Evolutionary conservation across 345 rosid species (phyloP), one percentile per base, ranked within the genome.

Genomic region (Camelina laxa): DNA sequence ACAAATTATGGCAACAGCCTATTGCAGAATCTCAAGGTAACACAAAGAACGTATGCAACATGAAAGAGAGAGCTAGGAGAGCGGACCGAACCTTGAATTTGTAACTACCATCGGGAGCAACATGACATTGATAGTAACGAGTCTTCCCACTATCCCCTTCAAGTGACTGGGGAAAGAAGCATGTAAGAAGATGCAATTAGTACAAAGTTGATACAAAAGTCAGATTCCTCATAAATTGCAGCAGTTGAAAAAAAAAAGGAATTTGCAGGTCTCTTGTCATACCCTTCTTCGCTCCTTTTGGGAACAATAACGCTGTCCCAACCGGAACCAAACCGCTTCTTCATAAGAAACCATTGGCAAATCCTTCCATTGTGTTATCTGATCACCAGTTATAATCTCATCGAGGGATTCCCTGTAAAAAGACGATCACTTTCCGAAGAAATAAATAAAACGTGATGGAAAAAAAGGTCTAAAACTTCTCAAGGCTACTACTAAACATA

Each of bases 81-180:
- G 0, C 36, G 9, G 9, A 33, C 65, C 54, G 50, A 75, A 87
- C 91, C 90, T 85, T 88, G 79, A 88, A 91, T 63, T 70, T 81
- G 67, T 12, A 81, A 64, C 57, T 83, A 10, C 89, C 83, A 66
- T 79, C 36, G 1, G 53, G 13, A 67, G 80, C 76, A 59, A 88
- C 88, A 70, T 90, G 77, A 60, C 96, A 90, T 1, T 80, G 87
- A 59, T 88, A 90, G 36, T 70, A 15, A 45, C 74, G 82, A 0
- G 92, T 80, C 54, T 56, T 82, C 16, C 80, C 86, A 6, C 86
- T 71, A 81, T 84, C 91, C 91, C 90, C 80, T 39, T 77, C 45
- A 59, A 33, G 63, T 11, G 39, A 15, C 96, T 90, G 87, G 74
- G 58, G 54, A 33, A 70, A 20, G 61, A 51, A 49, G 30, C 10